A percentile compares a stretch with the other conserved stretches of the same genome.
phyloP scores from a whole-genome alignment of 768 basidiomycete species.

The Cystofilobasidium ferigula region DNA sequence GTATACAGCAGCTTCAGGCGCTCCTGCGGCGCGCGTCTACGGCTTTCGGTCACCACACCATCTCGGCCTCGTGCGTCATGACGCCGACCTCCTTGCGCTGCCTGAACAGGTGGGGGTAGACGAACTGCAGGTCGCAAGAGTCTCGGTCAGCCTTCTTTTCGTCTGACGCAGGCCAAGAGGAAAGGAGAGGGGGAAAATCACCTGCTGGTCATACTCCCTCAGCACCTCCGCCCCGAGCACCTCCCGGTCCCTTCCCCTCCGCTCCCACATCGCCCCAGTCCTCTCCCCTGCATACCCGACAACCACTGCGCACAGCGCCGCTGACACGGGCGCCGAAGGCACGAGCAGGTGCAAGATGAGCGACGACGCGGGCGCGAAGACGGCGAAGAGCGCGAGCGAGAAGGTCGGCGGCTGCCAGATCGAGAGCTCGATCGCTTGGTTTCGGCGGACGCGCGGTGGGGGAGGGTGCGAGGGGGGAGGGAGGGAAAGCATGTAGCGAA shows the following conservation, averaged over 20 bases:
- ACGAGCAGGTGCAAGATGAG: constrained; percentile 23
- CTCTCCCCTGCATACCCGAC: background rate
- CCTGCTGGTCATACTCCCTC: constrained; percentile 26
- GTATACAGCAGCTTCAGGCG: no score
- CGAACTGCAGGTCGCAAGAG: constrained; percentile 15
- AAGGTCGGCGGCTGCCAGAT: constrained; percentile 23
- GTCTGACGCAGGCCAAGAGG: background rate
- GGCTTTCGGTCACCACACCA: constrained; percentile 13
- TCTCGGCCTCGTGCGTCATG: constrained; percentile 22
- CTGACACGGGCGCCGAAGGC: constrained; percentile 5
- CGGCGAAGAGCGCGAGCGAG: constrained; percentile 14
- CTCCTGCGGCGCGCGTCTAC: no score
- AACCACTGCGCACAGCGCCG: background rate
- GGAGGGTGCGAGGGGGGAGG: constrained; percentile 9
- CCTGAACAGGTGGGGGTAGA: constrained; percentile 22
- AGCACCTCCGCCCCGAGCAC: constrained; percentile 20
- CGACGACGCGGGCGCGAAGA: constrained; percentile 8
- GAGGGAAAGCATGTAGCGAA: constrained; percentile 20
- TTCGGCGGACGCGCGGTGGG: background rate
- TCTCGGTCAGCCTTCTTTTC: background rate
- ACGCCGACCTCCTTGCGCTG: constrained; percentile 18
- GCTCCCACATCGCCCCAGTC: background rate
- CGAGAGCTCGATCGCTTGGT: constrained; percentile 14
- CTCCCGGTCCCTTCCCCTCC: constrained; percentile 16
- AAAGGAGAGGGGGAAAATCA: background rate